phyloP scores from a whole-genome alignment of 805 yeast species.

The Candida awuae region DNA sequence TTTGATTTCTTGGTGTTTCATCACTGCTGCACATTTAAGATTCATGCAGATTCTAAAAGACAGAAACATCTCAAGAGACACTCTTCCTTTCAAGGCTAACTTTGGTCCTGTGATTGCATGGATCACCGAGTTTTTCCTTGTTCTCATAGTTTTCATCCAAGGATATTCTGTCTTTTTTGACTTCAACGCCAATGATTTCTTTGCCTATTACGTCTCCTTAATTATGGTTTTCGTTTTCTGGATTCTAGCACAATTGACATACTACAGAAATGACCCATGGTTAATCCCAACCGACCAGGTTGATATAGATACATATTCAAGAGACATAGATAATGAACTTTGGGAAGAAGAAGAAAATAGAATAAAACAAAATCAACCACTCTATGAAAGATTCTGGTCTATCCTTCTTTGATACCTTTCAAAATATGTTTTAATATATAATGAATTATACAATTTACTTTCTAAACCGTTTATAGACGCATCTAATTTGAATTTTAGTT shows the following conservation, averaged over 20 bases:
- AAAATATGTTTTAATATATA: no score
- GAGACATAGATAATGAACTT: constrained; percentile 32
- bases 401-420: no score
- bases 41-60: constrained; percentile 57
- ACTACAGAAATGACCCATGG: constrained; percentile 40
- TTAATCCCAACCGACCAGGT: constrained; percentile 45
- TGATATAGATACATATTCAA: constrained; percentile 31
- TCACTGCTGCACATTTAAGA: constrained; percentile 56
- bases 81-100: constrained; percentile 63
- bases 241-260: constrained; percentile 41
- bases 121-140: constrained; percentile 47
- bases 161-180: constrained; percentile 59
- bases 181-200: constrained; percentile 47
- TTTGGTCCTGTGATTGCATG: constrained; percentile 61
- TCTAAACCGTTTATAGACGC: no score
- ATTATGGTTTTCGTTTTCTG: constrained; percentile 50
- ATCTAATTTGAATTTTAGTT: no score
- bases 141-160: constrained; percentile 55
- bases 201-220: constrained; percentile 64
- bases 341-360: constrained; percentile 40
- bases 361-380: neutral
- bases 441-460: no score
- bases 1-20: constrained; percentile 63
- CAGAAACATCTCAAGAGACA: constrained; percentile 59
- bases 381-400: no score